Percentiles rank a stretch among this genome's conserved stretches.
phyloP scores from a whole-genome alignment of 352 stramenopile species.

The Phytophthora sp. region DNA sequence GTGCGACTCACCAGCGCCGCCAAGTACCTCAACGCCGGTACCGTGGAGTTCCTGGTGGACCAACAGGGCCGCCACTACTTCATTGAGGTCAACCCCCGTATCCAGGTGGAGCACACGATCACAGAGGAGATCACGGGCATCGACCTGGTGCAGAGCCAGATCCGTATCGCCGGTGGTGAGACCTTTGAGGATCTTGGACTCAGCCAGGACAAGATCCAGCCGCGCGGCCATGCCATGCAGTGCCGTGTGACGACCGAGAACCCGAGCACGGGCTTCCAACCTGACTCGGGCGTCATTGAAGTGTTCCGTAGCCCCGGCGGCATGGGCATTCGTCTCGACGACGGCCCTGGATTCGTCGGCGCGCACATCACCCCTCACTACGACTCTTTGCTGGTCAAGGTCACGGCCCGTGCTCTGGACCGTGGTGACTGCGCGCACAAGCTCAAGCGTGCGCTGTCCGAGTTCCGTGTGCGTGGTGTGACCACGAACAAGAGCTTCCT shows the following conservation, averaged over 20 bases:
- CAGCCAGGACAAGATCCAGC: conserved; percentile 94
- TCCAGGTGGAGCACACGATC: conserved; percentile 96
- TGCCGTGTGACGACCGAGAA: conserved; percentile 97
- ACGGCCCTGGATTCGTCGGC: conserved; percentile 95
- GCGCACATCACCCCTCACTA: conserved; percentile 98
- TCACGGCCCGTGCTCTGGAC: conserved; percentile 93
- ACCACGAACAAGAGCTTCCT: conserved; percentile 97
- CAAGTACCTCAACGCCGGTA: conserved; percentile 97
- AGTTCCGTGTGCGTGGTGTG: conserved; percentile 97
- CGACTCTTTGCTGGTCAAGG: conserved; percentile 97
- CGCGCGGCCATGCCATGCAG: conserved; percentile 95
- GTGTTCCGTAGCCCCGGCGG: conserved; percentile 95
- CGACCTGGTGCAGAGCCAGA: conserved; percentile 97
- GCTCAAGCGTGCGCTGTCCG: conserved; percentile 92
- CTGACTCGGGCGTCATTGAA: conserved; percentile 96
- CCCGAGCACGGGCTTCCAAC: conserved; percentile 94
- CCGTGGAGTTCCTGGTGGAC: conserved; percentile 98
- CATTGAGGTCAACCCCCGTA: conserved; percentile 98
- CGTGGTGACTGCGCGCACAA: conserved; percentile 93
- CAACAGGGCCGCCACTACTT: conserved; percentile 94
- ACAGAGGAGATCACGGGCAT: conserved; percentile 94
- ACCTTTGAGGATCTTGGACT: conserved; percentile 94
- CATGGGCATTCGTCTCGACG: conserved; percentile 97
- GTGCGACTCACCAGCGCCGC: conserved; percentile 90
- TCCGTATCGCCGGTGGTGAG: conserved; percentile 93